Percentiles rank a stretch among this genome's conserved stretches.
These are phyloP conservation scores for Fusarium subtropicale DNA, from an alignment of 2,329 filamentous ascomycete genomes.

Conservation along the genomic window DNA sequence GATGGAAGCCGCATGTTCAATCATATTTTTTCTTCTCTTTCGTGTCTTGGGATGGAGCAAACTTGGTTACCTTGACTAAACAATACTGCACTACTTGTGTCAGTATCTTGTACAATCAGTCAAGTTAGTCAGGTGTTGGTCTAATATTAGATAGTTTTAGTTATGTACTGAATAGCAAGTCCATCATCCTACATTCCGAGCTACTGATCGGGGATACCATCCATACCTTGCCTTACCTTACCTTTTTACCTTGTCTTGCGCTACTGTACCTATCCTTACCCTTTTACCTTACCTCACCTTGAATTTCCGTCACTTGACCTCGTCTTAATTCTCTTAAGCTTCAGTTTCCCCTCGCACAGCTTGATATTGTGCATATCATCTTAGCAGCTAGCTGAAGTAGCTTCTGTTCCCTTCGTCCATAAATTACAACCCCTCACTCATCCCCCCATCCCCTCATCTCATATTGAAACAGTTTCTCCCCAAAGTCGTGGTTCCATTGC, in stretches of 20 bases:
- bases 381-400: constrained; percentile 13
- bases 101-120: constrained; percentile 1
- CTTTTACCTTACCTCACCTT: constrained; percentile 30
- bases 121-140: constrained; percentile 4
- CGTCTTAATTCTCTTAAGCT: constrained; percentile 18
- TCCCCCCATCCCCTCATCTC: constrained; percentile 25
- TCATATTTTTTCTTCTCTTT: constrained; percentile 22
- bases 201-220: constrained; percentile 1
- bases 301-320: constrained; percentile 23
- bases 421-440: constrained; percentile 39
- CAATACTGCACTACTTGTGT: background rate
- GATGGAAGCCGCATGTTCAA: constrained; percentile 45
- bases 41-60: constrained; percentile 22
- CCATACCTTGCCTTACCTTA: background rate
- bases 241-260: constrained; percentile 2
- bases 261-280: constrained; percentile 10
- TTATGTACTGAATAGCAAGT: background rate
- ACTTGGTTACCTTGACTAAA: constrained; percentile 11
- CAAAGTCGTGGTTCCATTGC: constrained; percentile 42
- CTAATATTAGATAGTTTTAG: background rate
- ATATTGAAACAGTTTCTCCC: constrained; percentile 30
- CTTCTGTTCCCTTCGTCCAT: constrained; percentile 32
- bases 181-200: constrained; percentile 2
- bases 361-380: constrained; percentile 14
- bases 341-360: constrained; percentile 7